Evolutionary conservation across 768 basidiomycete genomes (phyloP).

Genomic region (Chlorophyllum brunneum): DNA sequence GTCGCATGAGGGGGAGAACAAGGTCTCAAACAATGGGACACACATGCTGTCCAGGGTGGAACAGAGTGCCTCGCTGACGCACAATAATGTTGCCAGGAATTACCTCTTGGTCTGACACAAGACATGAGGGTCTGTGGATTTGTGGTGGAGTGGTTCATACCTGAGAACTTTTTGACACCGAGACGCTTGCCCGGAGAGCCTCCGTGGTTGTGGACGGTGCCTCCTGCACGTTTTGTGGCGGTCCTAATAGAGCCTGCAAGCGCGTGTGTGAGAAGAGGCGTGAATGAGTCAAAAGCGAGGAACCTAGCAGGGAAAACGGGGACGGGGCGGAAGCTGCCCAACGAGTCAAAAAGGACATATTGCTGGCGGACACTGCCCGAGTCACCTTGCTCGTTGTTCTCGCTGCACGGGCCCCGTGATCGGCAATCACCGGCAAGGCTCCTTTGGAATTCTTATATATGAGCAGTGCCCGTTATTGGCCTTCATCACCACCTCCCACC

Average conservation of each 20-base stretch:
- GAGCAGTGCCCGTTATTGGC: constrained; percentile 17
- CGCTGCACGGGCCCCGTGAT: constrained; percentile 18
- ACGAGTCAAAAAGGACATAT: constrained; percentile 49
- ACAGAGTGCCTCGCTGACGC: constrained; percentile 87
- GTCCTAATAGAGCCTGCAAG: constrained; percentile 72
- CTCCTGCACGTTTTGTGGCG: constrained; percentile 95
- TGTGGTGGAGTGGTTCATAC: too few relatives aligned
- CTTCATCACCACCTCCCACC: constrained; percentile 15
- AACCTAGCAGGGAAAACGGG: constrained; percentile 52
- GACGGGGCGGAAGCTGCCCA: constrained; percentile 31
- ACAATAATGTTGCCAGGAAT: constrained; percentile 96
- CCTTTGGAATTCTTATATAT: neutral
- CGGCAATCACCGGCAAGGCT: constrained; percentile 36
- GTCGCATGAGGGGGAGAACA: constrained; percentile 7
- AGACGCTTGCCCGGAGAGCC: constrained; percentile 91
- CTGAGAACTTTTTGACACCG: constrained; percentile 95
- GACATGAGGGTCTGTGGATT: constrained; percentile 10
- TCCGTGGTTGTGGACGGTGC: constrained; percentile 89
- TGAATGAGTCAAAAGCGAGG: constrained; percentile 3
- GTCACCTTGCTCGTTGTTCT: constrained; percentile 18
- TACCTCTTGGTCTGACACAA: constrained; percentile 74
- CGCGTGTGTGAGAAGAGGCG: constrained; percentile 2
- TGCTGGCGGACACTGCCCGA: constrained; percentile 12
- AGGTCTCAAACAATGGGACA: constrained; percentile 21
- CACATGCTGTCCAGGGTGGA: constrained; percentile 94